Evolutionary conservation across 2,329 filamentous ascomycete species (phyloP), one percentile per base, ranked within the genome.

Genomic region (Tolypocladium nubicola): DNA sequence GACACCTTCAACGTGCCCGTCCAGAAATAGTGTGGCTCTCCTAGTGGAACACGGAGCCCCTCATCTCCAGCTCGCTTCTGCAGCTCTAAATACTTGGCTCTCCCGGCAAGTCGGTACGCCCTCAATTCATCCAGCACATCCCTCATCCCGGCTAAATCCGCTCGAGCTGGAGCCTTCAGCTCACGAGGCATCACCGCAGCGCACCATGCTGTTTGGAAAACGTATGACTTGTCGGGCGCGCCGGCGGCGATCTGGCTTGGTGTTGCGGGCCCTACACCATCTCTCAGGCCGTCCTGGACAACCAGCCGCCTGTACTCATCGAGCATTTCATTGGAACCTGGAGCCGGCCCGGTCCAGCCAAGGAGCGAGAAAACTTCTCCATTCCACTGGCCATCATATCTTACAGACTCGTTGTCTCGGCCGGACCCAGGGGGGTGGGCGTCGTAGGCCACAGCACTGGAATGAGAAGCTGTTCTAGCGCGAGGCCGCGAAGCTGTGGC

Each of bases 201-300:
- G 58, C 76, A 73, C 81, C 81, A 84, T 0, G 81, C 80, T 1
- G 71, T 73, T 35, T 76, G 70, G 61, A 78, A 83, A 43, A 84
- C 66, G 56, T 73, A 75, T 1, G 71, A 68, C 0, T 71, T 68
- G 0, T 65, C 53, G 5, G 80, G 80, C 5, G 76, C 79, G 1
- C 81, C 81, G 0, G 78, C 78, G 2, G 64, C 67, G 19, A 79
- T 68, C 56, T 84, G 81, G 23, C 70, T 68, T 14, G 80, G 78
- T 8, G 75, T 76, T 6, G 71, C 77, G 4, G 79, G 78, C 1
- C 73, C 76, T 19, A 79, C 63, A 26, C 65, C 61, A n/a, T 67
- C 62, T 39, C 69, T 68, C 14, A 80, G 59, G 3, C 61, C 59
- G 1, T 69, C 57, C 21, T 75, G 63, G 35, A 72, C 59, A 26